Base-by-base conservation (phyloP, 148 eudicot genomes). In the Talinum fruticosum region DNA sequence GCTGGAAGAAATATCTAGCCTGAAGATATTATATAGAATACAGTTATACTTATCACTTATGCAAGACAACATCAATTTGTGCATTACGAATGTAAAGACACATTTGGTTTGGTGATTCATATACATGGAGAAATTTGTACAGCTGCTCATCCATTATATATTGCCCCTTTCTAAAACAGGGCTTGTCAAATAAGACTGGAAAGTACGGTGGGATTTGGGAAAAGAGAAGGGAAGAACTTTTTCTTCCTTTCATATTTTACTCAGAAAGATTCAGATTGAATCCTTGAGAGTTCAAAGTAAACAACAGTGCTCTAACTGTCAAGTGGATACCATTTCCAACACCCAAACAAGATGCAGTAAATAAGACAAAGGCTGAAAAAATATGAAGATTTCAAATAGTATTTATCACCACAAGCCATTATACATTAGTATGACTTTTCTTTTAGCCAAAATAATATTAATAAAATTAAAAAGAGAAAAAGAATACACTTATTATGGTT, bases 1-100 rank as follows among this genome's bases (percentile, higher is more conserved):
- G 97, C 76, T 92, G 97, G 79, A 90, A 92, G 89, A 92, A 92
- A 76, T 83, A 92, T 79, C 94, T 84, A 21, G 91, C 94, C 91
- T 88, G 88, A 59, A 78, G 67, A 41, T 29, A 16, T 67, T 13
- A 41, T 38, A 54, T 24, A 16, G 36, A 34, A 68, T 12, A 32
- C 41, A 57, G 15, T 3, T 16, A 59, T 23, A 6, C 1, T n/a
- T n/a, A n/a, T n/a, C n/a, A n/a, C n/a, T n/a, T 8, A 33, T 45
- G 35, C 26, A 69, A 6, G 12, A 6, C 36, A 53, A 72, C n/a
- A 18, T 26, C 13, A 49, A 29, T 53, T 54, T 19, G 13, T 5
- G 26, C 26, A n/a, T 35, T 21, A 44, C 4, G 32, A 7, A 16
- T 10, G 5, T 19, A 18, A 32, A 61, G 69, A 54, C 8, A 15